Evolutionary conservation across 2,329 filamentous ascomycete genomes (phyloP), one percentile per base, ranked within the genome.

Genomic region (Pseudophaeomoniella oleicola): DNA sequence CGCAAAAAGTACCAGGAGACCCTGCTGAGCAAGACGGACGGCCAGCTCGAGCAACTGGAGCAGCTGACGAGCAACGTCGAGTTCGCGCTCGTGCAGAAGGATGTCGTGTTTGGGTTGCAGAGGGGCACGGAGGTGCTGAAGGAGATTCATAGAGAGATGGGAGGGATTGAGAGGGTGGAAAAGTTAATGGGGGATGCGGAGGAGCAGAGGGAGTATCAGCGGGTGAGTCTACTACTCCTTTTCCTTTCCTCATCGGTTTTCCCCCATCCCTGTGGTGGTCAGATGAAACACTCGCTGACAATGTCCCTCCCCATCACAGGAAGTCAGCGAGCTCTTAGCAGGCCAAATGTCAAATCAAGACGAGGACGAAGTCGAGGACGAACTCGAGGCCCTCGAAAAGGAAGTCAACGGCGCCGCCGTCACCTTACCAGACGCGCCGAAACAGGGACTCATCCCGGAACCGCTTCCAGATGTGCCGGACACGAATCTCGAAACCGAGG

Each of bases 1-100:
- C 75, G 87, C 47, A 94, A 94, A 63, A 98, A 96, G 58, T 96
- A 94, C 67, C 90, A 98, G 57, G 83, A 96, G 57, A 79, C 82
- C 16, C 70, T 96, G 15, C 71, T 96, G 10, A 69, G 73, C 42
- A 88, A 93, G 64, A 94, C 88, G 10, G 88, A 98, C 60, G 75
- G 76, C 39, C 88, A 96, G 63, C 73, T 98, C n/a, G 85, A 83
- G 46, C 85, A 94, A 60, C 68, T 98, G 14, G 87, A 98, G 64
- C 77, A 84, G 53, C 66, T 98, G 46, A 90, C 84, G 5, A 75
- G 75, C 38, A 86, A 77, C 54, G 86, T 98, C 50, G 90, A 98
- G 62, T 98, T 98, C 60, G 85, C 90, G 29, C 72, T 88, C 16
- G 90, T 98, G 46, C 88, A 96, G 58, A 96, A 94, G 63, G 90